Evolutionary conservation across 371 early-diverging fungal species (phyloP).

Genomic region (Mortierella sp.): DNA sequence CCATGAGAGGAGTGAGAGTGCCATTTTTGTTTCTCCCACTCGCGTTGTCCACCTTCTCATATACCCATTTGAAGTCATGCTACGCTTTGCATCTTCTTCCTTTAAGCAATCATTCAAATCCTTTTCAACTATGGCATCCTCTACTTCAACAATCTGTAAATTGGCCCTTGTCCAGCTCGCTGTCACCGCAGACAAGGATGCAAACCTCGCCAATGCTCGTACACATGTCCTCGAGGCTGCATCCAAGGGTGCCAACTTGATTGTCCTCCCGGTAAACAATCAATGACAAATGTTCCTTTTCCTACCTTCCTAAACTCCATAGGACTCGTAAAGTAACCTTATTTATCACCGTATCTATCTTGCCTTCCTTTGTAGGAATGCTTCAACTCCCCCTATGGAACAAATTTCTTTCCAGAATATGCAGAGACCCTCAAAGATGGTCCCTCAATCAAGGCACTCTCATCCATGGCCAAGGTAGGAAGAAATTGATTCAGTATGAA

Average conservation of each 20-base stretch:
- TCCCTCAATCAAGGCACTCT: conserved; percentile 73
- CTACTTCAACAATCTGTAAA: conserved; percentile 62
- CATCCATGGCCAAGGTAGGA: conserved; percentile 82
- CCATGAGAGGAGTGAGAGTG: background rate
- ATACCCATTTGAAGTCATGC: conserved; percentile 13
- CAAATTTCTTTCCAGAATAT: conserved; percentile 85
- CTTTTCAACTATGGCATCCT: conserved; percentile 45
- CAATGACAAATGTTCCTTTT: background rate
- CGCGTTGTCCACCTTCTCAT: background rate
- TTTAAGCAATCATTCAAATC: conserved; percentile 22
- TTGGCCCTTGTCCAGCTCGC: conserved; percentile 86
- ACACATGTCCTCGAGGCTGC: conserved; percentile 87
- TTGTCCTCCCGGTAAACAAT: conserved; percentile 89
- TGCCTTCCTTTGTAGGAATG: conserved; percentile 75
- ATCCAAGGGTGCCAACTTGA: conserved; percentile 80
- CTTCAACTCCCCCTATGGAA: conserved; percentile 97
- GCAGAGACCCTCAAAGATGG: conserved; percentile 76
- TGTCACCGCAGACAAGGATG: conserved; percentile 78
- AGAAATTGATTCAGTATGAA: background rate
- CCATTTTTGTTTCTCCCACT: background rate
- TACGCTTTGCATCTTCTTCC: conserved; percentile 32
- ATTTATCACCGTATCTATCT: too few species aligned
- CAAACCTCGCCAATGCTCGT: conserved; percentile 85
- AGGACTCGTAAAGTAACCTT: background rate
- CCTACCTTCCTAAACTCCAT: background rate